A percentile compares a stretch with the other conserved stretches of the same genome.
Conservation (phyloP, 2,329 filamentous ascomycete species). For the Pochonia chlamydosporia region DNA sequence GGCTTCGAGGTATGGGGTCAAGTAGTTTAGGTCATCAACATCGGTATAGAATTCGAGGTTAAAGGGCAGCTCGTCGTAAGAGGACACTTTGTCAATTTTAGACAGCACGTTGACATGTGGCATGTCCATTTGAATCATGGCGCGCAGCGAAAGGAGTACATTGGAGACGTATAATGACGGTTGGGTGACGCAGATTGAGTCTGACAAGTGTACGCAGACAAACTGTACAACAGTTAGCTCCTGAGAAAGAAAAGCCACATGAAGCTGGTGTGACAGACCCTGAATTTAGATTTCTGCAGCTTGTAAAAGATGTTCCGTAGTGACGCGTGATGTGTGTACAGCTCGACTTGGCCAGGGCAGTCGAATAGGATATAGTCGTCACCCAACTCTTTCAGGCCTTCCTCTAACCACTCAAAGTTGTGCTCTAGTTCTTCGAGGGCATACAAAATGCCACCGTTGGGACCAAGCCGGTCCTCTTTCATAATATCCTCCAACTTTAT, state of each 20-base stretch:
- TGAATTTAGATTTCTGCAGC: slow-evolving; percentile 85
- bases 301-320: slow-evolving; percentile 87
- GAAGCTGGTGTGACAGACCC: slow-evolving; percentile 47
- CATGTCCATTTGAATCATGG: slow-evolving; percentile 97
- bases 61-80: slow-evolving; percentile 83
- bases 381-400: slow-evolving; percentile 70
- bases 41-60: slow-evolving; percentile 97
- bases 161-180: slow-evolving; percentile 95
- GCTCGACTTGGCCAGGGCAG: slow-evolving; percentile 92
- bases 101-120: slow-evolving; percentile 94
- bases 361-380: slow-evolving; percentile 95
- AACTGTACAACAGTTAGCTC: slow-evolving; percentile 53
- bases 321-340: slow-evolving; percentile 92
- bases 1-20: slow-evolving; percentile 72
- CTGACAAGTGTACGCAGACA: slow-evolving; percentile 87
- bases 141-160: slow-evolving; percentile 83
- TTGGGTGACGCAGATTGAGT: slow-evolving; percentile 87
- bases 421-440: slow-evolving; percentile 92
- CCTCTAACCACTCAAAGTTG: slow-evolving; percentile 88
- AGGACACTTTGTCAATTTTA: slow-evolving; percentile 90
- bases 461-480: slow-evolving; percentile 82
- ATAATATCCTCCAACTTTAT: slow-evolving; percentile 93
- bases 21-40: slow-evolving; percentile 83
- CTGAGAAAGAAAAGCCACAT: background rate
- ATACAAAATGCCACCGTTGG: slow-evolving; percentile 88